Evolutionary conservation across 2,329 filamentous ascomycete genomes (phyloP), one percentile per base, ranked within the genome.

Genomic region (Ophiostoma montium): DNA sequence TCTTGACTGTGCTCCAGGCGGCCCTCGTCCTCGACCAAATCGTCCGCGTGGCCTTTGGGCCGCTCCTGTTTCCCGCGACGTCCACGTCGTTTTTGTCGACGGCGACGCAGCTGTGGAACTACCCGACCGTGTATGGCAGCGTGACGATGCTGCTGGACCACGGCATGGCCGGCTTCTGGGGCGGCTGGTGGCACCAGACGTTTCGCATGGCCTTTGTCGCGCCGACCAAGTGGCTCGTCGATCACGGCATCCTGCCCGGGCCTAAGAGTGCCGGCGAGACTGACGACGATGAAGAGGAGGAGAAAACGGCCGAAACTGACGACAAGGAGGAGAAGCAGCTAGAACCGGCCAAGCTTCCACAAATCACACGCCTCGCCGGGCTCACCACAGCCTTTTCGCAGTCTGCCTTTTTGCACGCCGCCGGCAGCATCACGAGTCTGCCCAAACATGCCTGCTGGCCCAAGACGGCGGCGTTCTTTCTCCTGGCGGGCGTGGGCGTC

Each of bases 121-220:
- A 71, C 52, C 69, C 77, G 1, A 64, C 75, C 30, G 67, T 74
- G 5, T 71, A 80, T 52, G 82, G 84, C 12, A 68, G 68, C 18
- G 66, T 74, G 49, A 57, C 58, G 36, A 64, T 69, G 23, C 69
- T 89, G 2, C 64, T 81, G 11, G 76, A 87, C 53, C 70, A 77
- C 51, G 89, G 90, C 0, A 69, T 95, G 2, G 72, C 76, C 1
- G 89, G 88, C 1, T 84, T 82, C 65, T 96, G 90, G 90, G 81
- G 84, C 41, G 71, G 70, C 19, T 90, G 80, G 73, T 95, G 90
- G 90, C 90, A 96, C 63, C 89, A 95, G 64, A 81, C 82, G 3
- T 94, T 95, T 66, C 82, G 88, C 1, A 74, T 79, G 49, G 78
- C 76, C 2, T 88, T 90, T 59, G 65, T 75, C 35, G 73, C 78